These are phyloP conservation scores for Ganoderma lucidum DNA, from an alignment of 1,284 basidiomycete genomes.

Conservation along the genomic window DNA sequence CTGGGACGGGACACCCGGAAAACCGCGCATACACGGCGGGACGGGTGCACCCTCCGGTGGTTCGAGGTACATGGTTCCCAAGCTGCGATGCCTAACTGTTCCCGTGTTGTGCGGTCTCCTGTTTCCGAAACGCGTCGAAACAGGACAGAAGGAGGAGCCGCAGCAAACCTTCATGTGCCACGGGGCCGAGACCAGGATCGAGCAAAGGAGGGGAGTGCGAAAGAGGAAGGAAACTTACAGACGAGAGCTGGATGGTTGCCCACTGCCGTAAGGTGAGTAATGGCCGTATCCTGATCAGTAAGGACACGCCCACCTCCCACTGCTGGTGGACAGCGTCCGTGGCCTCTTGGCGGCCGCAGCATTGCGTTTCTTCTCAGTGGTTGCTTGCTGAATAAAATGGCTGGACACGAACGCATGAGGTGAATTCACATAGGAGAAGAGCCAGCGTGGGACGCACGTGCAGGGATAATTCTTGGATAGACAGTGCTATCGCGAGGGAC, in stretches of 20 bases:
- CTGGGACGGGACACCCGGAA: background rate
- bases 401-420: constrained; percentile 47
- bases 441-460: constrained; percentile 62
- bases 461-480: constrained; percentile 83
- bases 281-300: constrained; percentile 15
- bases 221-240: constrained; percentile 31
- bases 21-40: constrained; percentile 1
- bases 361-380: constrained; percentile 80
- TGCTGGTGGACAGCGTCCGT: constrained; percentile 59
- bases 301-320: constrained; percentile 49
- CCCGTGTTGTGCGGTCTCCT: background rate
- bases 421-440: constrained; percentile 26
- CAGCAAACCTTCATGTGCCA: constrained; percentile 8
- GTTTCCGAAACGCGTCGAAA: constrained; percentile 2
- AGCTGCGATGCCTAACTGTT: background rate
- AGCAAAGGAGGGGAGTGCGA: background rate
- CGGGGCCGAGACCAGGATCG: background rate
- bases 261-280: constrained; percentile 31
- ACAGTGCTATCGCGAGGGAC: constrained; percentile 64
- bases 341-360: constrained; percentile 62
- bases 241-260: constrained; percentile 29
- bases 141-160: constrained; percentile 2
- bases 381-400: constrained; percentile 82
- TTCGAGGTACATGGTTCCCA: constrained; percentile 5
- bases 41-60: constrained; percentile 1